phyloP scores from a whole-genome alignment of 73 alveolate genomes.

The Paramecium biaurelia region DNA sequence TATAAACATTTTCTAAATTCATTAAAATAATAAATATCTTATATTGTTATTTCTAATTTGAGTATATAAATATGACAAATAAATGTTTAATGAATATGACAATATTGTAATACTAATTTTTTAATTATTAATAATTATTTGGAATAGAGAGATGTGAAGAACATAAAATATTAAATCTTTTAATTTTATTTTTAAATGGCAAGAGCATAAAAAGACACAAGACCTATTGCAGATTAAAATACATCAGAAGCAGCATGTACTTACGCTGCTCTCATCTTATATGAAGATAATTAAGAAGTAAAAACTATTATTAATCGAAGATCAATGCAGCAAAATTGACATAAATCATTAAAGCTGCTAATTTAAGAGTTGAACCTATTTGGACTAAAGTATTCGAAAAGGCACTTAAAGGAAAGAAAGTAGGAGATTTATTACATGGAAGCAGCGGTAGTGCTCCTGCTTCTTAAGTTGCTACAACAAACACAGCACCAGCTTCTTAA shows the following conservation, averaged over 20 bases:
- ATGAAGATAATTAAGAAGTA: constrained; percentile 42
- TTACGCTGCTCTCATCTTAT: constrained; percentile 15
- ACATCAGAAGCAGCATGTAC: constrained; percentile 31
- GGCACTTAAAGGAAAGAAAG: constrained; percentile 79
- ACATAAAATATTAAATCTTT: constrained; percentile 22
- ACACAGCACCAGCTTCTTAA: constrained; percentile 71
- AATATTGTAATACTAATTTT: too few relatives aligned
- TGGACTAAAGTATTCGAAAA: constrained; percentile 90
- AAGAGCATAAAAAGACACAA: constrained; percentile 24
- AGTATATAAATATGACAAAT: not conserved
- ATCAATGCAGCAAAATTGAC: constrained; percentile 75
- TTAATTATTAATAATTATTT: not conserved
- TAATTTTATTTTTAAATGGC: constrained; percentile 15
- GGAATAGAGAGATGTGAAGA: not conserved
- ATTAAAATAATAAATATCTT: too few relatives aligned
- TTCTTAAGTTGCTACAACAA: constrained; percentile 56
- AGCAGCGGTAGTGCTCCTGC: constrained; percentile 79
- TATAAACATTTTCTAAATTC: too few relatives aligned
- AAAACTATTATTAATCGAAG: not conserved
- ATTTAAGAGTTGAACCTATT: constrained; percentile 87
- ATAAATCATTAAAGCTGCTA: constrained; percentile 80
- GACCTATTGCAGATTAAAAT: constrained; percentile 16
- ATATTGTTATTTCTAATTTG: not conserved
- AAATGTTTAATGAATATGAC: not conserved
- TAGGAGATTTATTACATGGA: constrained; percentile 70